Base-by-base conservation (phyloP, 768 basidiomycete genomes). In the Polyporus arcularius region DNA sequence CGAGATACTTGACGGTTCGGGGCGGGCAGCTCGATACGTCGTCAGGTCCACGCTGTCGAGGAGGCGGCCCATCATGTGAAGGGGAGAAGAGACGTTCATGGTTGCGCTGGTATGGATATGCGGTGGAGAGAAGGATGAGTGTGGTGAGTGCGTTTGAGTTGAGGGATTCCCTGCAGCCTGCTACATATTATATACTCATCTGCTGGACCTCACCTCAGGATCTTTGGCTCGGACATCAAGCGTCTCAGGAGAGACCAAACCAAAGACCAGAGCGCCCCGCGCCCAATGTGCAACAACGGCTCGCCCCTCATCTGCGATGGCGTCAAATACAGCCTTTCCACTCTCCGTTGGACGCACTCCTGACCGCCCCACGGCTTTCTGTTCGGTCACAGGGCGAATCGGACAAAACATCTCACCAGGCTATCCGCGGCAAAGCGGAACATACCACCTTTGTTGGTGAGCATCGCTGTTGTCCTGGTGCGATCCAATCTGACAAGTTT, bases 31-130 rank as follows among this genome's bases (percentile, higher is more conserved):
- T 1, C 62, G 62, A 26, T 51, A 53, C 16, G 56, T 31, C 18
- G 55, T 57, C n/a, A 39, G 18, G 39, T 62, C 61, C 1, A 62
- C 47, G 38, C 52, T 65, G 42, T 53, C 57, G 28, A 51, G 49
- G 11, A 63, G 58, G 35, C 65, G 61, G n/a, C 45, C 53, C 52
- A 64, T 52, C 31, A 67, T 55, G 40, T 69, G 68, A 8, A 71
- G 48, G 16, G 69, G 69, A 26, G 68, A 69, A 46, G 63, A 39
- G 46, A 65, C 53, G 62, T 62, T 65, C 58, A 65, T 67, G 59
- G 53, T 65, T 11, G 49, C 8, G 50, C 4, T 26, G 38, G 21
- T 16, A 18, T 57, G 28, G 47, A 38, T 45, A 45, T 14, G 51
- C 40, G 10, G 26, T 26, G 21, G 46, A 48, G 21, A n/a, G 42